These are phyloP conservation scores for Vaccinium corymbosum DNA, from an alignment of 148 eudicot species.

Conservation along the genomic window DNA sequence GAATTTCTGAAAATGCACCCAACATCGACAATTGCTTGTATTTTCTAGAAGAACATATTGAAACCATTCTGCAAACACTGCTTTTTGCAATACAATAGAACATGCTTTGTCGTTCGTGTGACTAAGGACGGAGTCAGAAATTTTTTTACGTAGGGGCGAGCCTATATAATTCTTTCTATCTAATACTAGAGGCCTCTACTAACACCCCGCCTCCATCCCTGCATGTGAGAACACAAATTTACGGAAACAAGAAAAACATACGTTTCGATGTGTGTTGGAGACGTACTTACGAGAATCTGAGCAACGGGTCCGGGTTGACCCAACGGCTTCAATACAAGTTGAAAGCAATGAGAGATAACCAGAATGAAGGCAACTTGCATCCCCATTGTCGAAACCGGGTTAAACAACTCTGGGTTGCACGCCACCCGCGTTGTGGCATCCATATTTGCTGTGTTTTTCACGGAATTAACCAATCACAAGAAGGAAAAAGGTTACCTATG, in stretches of 20 bases:
- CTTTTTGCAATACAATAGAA: no score
- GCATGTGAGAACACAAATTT: neutral
- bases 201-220: no score
- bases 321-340: slow-evolving; percentile 62
- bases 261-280: slow-evolving; percentile 16
- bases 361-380: slow-evolving; percentile 68
- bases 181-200: no score
- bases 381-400: slow-evolving; percentile 76
- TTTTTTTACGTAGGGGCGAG: no score
- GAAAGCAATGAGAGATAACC: slow-evolving; percentile 74
- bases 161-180: no score
- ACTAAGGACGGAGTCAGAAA: no score
- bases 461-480: neutral
- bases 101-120: neutral
- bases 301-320: slow-evolving; percentile 88
- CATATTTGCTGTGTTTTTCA: slow-evolving; percentile 23
- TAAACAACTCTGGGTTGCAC: slow-evolving; percentile 59
- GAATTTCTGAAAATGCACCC: neutral
- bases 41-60: neutral
- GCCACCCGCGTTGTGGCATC: slow-evolving; percentile 46
- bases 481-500: neutral
- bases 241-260: neutral
- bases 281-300: slow-evolving; percentile 84
- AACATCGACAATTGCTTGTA: neutral
- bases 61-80: neutral